Conservation (phyloP, 2,329 filamentous ascomycete genomes). For the Ophiostoma australiae region DNA sequence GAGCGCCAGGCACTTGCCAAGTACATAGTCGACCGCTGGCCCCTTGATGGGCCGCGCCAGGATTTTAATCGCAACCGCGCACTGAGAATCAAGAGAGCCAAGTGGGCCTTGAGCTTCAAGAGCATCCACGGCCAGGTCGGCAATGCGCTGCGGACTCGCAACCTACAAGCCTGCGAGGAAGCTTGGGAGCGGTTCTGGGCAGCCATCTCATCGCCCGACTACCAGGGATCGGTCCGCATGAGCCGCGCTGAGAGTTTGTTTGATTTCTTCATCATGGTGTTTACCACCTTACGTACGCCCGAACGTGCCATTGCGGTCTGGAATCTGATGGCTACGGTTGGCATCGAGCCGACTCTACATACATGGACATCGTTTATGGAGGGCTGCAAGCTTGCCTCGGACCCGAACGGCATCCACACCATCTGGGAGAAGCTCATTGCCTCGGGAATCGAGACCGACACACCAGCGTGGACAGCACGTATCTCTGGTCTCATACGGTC, state of each 20-base stretch:
- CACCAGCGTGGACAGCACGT: constrained; percentile 63
- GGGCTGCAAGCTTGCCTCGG: constrained; percentile 59
- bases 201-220: constrained; percentile 26
- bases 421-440: constrained; percentile 62
- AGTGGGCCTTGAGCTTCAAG: constrained; percentile 7
- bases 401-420: constrained; percentile 55
- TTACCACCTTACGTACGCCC: constrained; percentile 33
- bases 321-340: constrained; percentile 43
- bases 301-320: constrained; percentile 35
- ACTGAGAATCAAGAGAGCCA: background rate
- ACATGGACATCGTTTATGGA: constrained; percentile 71
- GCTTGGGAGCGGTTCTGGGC: constrained; percentile 34
- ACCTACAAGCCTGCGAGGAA: constrained; percentile 28
- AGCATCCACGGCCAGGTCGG: constrained; percentile 31
- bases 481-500: constrained; percentile 60
- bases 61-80: background rate
- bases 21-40: constrained; percentile 28
- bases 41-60: constrained; percentile 12
- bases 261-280: constrained; percentile 37
- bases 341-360: constrained; percentile 53
- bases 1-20: background rate
- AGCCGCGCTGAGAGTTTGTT: constrained; percentile 30
- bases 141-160: constrained; percentile 31
- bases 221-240: constrained; percentile 26
- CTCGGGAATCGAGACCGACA: constrained; percentile 58